Percentiles rank a stretch among this genome's conserved stretches.
Conservation (phyloP, 306 rosid species). For the Trifolium dubium region DNA sequence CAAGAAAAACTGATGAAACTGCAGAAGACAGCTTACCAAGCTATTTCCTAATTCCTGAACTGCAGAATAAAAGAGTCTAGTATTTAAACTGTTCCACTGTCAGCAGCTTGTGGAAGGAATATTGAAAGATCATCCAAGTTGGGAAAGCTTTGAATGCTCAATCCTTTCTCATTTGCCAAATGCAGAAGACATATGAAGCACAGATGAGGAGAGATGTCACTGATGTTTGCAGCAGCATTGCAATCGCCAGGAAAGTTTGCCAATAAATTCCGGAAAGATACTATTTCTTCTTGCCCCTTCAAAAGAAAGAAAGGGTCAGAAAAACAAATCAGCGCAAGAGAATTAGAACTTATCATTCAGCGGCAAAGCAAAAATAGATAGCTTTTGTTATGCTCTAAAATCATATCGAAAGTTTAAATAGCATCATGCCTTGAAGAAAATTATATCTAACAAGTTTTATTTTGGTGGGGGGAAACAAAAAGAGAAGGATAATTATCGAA, state of each 20-base stretch:
- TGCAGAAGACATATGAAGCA: conserved; percentile 95
- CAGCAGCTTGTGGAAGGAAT: conserved; percentile 46
- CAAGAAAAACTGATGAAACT: conserved; percentile 19
- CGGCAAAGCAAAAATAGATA: conserved; percentile 19
- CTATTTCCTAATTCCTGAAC: conserved; percentile 31
- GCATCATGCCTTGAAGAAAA: conserved; percentile 15
- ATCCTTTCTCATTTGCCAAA: conserved; percentile 90
- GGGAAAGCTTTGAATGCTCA: conserved; percentile 64
- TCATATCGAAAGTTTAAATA: conserved; percentile 24
- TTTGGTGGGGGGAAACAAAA: background rate
- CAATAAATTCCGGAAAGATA: conserved; percentile 72
- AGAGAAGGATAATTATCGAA: background rate
- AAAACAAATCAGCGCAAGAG: conserved; percentile 29
- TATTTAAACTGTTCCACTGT: conserved; percentile 44
- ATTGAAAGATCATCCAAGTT: conserved; percentile 76
- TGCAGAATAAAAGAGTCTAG: conserved; percentile 30
- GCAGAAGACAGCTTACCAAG: conserved; percentile 26
- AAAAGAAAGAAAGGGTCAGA: conserved; percentile 21
- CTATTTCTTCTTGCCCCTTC: conserved; percentile 57
- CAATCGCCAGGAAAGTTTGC: conserved; percentile 74
- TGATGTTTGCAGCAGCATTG: conserved; percentile 67
- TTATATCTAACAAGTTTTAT: conserved; percentile 24
- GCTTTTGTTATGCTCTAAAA: conserved; percentile 10
- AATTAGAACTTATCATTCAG: conserved; percentile 29
- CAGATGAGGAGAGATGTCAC: conserved; percentile 88